These are phyloP conservation scores for Yamadazyma dushanensis DNA, from an alignment of 1,139 yeast genomes.

Conservation along the genomic window DNA sequence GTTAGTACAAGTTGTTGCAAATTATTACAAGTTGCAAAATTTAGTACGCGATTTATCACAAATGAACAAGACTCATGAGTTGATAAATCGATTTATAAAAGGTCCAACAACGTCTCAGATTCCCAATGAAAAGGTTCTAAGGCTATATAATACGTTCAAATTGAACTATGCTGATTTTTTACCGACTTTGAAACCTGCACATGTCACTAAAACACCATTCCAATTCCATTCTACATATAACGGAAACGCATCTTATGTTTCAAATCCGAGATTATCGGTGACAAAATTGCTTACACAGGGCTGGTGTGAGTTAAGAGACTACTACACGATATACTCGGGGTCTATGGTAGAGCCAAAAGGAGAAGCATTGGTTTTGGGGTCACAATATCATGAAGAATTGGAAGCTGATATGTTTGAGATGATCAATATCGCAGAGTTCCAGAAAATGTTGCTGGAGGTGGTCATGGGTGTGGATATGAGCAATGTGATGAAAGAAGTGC, in stretches of 20 bases:
- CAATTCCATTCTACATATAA: constrained; percentile 26
- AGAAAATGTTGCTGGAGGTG: constrained; percentile 12
- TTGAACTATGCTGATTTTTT: constrained; percentile 12
- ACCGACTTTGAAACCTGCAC: constrained; percentile 17
- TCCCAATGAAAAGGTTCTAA: constrained; percentile 13
- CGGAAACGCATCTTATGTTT: constrained; percentile 24
- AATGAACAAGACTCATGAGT: constrained; percentile 2
- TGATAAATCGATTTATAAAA: constrained; percentile 13
- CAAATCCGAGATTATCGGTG: constrained; percentile 42
- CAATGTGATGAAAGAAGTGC: neutral
- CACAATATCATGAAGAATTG: constrained; percentile 37
- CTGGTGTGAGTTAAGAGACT: constrained; percentile 55
- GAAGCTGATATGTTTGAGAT: constrained; percentile 43
- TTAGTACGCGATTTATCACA: neutral
- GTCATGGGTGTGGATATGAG: constrained; percentile 1
- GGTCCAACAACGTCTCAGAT: constrained; percentile 6
- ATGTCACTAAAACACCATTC: constrained; percentile 22
- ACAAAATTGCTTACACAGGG: constrained; percentile 45
- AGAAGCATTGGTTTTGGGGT: constrained; percentile 39
- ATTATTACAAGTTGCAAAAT: neutral
- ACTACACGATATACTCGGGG: constrained; percentile 44
- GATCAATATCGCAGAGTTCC: constrained; percentile 22
- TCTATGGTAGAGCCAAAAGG: constrained; percentile 26
- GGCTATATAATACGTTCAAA: constrained; percentile 14
- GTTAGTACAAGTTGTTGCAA: too few relatives aligned